Evolutionary conservation across 2,329 filamentous ascomycete genomes (phyloP).

Genomic region (Penicillium vulpinum): DNA sequence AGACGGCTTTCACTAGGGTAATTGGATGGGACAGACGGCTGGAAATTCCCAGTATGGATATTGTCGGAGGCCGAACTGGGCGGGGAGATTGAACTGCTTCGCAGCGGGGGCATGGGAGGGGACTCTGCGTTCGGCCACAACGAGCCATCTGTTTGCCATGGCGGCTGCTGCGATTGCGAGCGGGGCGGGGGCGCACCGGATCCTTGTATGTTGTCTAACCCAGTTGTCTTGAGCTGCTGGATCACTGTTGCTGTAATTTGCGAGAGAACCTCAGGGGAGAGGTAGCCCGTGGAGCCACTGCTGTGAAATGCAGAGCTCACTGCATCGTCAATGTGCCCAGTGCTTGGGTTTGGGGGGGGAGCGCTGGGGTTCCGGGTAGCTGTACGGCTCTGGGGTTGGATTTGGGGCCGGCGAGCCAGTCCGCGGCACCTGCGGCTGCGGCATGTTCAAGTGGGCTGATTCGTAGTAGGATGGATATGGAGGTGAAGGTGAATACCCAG

Average conservation of each 20-base stretch:
- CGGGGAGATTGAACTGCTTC: conserved; percentile 22
- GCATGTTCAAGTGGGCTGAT: conserved; percentile 36
- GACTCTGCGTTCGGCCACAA: conserved; percentile 22
- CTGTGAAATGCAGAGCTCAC: conserved; percentile 58
- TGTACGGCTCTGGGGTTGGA: conserved; percentile 2
- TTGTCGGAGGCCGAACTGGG: conserved; percentile 12
- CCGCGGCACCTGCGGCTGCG: conserved; percentile 35
- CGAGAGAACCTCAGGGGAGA: conserved; percentile 62
- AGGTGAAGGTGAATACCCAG: conserved; percentile 28
- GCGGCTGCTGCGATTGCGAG: conserved; percentile 25
- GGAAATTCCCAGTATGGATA: conserved; percentile 14
- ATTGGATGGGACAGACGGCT: conserved; percentile 22
- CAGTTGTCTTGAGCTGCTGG: conserved; percentile 56
- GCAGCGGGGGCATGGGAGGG: conserved; percentile 13
- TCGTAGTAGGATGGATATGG: conserved; percentile 37
- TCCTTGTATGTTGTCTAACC: conserved; percentile 36
- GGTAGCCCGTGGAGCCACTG: conserved; percentile 49
- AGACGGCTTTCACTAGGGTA: conserved; percentile 24
- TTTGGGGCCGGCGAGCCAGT: conserved; percentile 23
- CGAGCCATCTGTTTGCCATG: conserved; percentile 21
- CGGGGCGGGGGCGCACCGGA: conserved; percentile 26
- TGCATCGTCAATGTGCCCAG: conserved; percentile 55
- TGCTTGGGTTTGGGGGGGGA: conserved; percentile 15
- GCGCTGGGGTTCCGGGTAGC: conserved; percentile 17
- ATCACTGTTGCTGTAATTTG: conserved; percentile 61